Percentiles rank a stretch among this genome's conserved stretches.
Evolutionary conservation across 2,329 filamentous ascomycete genomes (phyloP).

Genomic region (Fusarium brachygibbosum): DNA sequence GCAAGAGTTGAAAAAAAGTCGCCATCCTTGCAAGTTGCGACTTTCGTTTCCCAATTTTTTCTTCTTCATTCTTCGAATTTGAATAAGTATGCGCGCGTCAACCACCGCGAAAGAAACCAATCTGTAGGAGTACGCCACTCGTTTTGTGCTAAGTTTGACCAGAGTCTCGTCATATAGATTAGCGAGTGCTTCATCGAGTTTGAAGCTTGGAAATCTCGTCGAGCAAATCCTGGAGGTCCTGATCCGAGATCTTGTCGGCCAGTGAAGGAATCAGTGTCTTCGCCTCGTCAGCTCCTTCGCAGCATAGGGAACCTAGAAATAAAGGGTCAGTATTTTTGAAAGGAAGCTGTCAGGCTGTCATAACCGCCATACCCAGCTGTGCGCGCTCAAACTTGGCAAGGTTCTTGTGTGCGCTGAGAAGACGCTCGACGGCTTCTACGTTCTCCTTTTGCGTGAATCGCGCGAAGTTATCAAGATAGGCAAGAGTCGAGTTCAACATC

Average conservation of each 20-base stretch:
- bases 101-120: slow-evolving; percentile 26
- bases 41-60: slow-evolving; percentile 15
- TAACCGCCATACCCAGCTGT: slow-evolving; percentile 78
- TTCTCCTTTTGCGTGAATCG: slow-evolving; percentile 97
- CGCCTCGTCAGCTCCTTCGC: slow-evolving; percentile 92
- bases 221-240: slow-evolving; percentile 87
- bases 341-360: not conserved
- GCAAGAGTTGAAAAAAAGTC: slow-evolving; percentile 30
- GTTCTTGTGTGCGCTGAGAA: slow-evolving; percentile 83
- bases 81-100: slow-evolving; percentile 20
- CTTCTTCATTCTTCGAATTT: slow-evolving; percentile 27
- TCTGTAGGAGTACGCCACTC: slow-evolving; percentile 19
- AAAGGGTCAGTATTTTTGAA: slow-evolving; percentile 8
- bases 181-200: slow-evolving; percentile 50
- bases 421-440: slow-evolving; percentile 90
- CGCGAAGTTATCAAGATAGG: slow-evolving; percentile 94
- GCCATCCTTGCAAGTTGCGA: slow-evolving; percentile 15
- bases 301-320: slow-evolving; percentile 83
- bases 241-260: slow-evolving; percentile 89
- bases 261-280: slow-evolving; percentile 95
- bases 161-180: not conserved
- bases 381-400: slow-evolving; percentile 94
- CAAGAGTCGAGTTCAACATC: slow-evolving; percentile 87
- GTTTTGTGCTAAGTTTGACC: slow-evolving; percentile 3
- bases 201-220: slow-evolving; percentile 90